phyloP scores from a whole-genome alignment of 2,329 filamentous ascomycete genomes.

The Coniella lustricola region DNA sequence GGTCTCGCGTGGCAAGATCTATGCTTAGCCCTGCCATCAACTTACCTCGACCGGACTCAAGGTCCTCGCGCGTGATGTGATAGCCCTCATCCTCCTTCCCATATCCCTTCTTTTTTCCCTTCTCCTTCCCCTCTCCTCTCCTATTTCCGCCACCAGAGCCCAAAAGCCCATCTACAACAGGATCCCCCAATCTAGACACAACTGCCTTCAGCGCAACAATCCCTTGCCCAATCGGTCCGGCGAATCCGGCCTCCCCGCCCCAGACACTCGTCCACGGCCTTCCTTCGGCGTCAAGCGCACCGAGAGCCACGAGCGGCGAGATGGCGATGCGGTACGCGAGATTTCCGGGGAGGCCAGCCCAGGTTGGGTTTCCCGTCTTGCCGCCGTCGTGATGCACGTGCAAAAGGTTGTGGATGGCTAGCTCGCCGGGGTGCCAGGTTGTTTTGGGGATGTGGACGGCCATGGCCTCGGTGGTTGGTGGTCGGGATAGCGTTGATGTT shows the following conservation, averaged over 20 bases:
- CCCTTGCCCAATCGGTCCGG: slow-evolving; percentile 52
- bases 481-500: too few relatives aligned
- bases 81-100: slow-evolving; percentile 12
- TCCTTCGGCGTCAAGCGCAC: slow-evolving; percentile 58
- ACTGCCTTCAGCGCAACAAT: slow-evolving; percentile 46
- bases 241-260: slow-evolving; percentile 68
- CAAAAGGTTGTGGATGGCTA: slow-evolving; percentile 56
- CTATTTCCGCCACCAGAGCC: too few relatives aligned
- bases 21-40: slow-evolving; percentile 49
- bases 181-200: slow-evolving; percentile 59
- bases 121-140: slow-evolving; percentile 28
- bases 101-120: slow-evolving; percentile 33
- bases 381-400: slow-evolving; percentile 40
- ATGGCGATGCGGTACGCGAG: slow-evolving; percentile 53
- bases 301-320: slow-evolving; percentile 65
- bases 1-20: slow-evolving; percentile 59
- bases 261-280: slow-evolving; percentile 72
- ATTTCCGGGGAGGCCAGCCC: slow-evolving; percentile 52
- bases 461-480: neutral
- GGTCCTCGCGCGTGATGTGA: slow-evolving; percentile 28
- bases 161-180: slow-evolving; percentile 56
- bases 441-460: slow-evolving; percentile 4
- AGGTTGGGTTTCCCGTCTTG: slow-evolving; percentile 60
- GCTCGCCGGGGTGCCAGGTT: slow-evolving; percentile 59
- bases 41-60: slow-evolving; percentile 30